Percentiles rank a stretch among this genome's conserved stretches.
Evolutionary conservation across 345 rosid genomes (phyloP).

Genomic region (Microcos paniculata): DNA sequence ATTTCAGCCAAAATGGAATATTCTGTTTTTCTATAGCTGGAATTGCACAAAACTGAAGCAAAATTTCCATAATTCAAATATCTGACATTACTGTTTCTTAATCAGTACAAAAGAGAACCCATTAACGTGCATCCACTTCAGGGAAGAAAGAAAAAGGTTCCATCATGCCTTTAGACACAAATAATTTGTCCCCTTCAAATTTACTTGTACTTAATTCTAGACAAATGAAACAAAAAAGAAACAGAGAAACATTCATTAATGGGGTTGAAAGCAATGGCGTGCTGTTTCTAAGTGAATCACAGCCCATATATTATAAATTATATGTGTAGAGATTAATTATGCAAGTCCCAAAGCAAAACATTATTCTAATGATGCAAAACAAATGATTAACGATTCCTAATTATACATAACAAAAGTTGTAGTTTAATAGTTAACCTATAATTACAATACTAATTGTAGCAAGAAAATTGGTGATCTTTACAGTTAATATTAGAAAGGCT

Average conservation of each 20-base stretch:
- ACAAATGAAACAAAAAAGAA: background rate
- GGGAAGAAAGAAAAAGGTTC: background rate
- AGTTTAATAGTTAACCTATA: conserved; percentile 24
- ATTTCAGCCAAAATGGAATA: background rate
- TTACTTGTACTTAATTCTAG: background rate
- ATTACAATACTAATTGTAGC: conserved; percentile 11
- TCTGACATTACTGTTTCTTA: background rate
- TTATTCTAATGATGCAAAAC: conserved; percentile 2
- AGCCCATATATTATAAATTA: background rate
- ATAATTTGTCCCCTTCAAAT: background rate
- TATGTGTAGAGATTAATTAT: background rate
- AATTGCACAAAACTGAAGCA: conserved; percentile 5
- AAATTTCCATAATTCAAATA: background rate
- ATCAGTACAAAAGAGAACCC: background rate
- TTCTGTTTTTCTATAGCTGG: background rate
- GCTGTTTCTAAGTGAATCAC: background rate
- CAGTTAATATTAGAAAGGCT: background rate
- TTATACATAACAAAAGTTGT: background rate
- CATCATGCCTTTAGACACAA: background rate
- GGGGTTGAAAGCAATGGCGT: background rate
- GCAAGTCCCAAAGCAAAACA: background rate
- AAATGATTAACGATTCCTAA: conserved; percentile 4
- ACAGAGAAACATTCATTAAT: background rate
- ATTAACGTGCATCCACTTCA: background rate
- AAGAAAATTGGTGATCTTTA: conserved; percentile 7